Conservation (phyloP, 495 filamentous ascomycete species). For the Pyrenopolyporus hunteri region DNA sequence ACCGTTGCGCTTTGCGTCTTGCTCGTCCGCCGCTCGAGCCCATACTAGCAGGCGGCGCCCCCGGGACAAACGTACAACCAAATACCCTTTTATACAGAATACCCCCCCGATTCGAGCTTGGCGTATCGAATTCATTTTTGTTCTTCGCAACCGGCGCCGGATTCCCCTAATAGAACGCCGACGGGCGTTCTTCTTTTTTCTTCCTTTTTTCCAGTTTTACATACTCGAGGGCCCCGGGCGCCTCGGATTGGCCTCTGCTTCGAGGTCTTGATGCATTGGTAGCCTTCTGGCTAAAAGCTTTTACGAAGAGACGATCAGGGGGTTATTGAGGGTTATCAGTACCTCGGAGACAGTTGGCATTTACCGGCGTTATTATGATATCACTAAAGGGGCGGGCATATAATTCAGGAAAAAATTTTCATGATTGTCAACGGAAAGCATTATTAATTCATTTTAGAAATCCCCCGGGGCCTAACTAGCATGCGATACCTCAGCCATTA, state of each 20-base stretch:
- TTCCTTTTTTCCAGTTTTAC: background rate
- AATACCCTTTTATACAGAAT: background rate
- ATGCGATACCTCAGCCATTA: slow-evolving; percentile 28
- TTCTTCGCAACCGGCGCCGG: slow-evolving; percentile 11
- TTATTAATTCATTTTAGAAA: slow-evolving; percentile 27
- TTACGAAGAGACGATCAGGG: slow-evolving; percentile 40
- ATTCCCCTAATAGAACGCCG: slow-evolving; percentile 6
- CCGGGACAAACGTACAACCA: slow-evolving; percentile 2
- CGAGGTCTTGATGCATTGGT: slow-evolving; percentile 30
- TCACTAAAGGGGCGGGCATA: slow-evolving; percentile 33
- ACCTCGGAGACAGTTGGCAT: slow-evolving; percentile 39
- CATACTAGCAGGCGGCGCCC: too few species aligned
- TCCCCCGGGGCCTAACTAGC: slow-evolving; percentile 14
- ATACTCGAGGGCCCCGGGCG: background rate
- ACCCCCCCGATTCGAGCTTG: slow-evolving; percentile 11
- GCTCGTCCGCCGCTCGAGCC: slow-evolving; percentile 2
- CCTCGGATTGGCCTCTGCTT: slow-evolving; percentile 26
- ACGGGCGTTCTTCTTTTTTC: background rate
- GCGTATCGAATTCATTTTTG: slow-evolving; percentile 17
- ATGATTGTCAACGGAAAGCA: slow-evolving; percentile 24
- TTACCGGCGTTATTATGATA: slow-evolving; percentile 39
- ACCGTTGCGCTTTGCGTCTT: slow-evolving; percentile 21
- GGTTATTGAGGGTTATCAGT: slow-evolving; percentile 29
- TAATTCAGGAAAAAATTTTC: slow-evolving; percentile 24
- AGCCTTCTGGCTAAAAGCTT: slow-evolving; percentile 29